Evolutionary conservation across 1,284 basidiomycete species (phyloP).

Genomic region (Austroboletus novae-zelandiae): DNA sequence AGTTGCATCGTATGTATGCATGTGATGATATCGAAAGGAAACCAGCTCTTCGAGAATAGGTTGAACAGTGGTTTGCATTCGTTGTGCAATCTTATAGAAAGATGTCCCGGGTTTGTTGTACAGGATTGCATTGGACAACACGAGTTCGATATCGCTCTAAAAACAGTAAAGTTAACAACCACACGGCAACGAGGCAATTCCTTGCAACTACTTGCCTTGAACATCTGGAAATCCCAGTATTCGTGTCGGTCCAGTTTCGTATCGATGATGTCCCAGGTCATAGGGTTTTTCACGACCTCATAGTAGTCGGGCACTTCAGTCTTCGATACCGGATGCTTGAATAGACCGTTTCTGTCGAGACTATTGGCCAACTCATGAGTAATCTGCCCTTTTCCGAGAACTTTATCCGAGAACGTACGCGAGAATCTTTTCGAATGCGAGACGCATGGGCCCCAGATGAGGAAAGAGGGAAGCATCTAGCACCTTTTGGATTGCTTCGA

Average conservation of each 20-base stretch:
- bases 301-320: slow-evolving; percentile 90
- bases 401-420: slow-evolving; percentile 45
- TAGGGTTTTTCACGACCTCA: slow-evolving; percentile 82
- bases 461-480: slow-evolving; percentile 68
- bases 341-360: slow-evolving; percentile 71
- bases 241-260: slow-evolving; percentile 73
- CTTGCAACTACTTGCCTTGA: slow-evolving; percentile 55
- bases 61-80: slow-evolving; percentile 60
- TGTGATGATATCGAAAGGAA: slow-evolving; percentile 18
- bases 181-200: neutral
- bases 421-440: slow-evolving; percentile 68
- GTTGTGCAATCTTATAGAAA: slow-evolving; percentile 71
- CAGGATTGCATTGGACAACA: slow-evolving; percentile 81
- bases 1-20: neutral
- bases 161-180: neutral
- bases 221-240: slow-evolving; percentile 75
- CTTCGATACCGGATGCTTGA: slow-evolving; percentile 79
- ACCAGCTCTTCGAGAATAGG: slow-evolving; percentile 64
- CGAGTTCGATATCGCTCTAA: slow-evolving; percentile 82
- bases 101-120: slow-evolving; percentile 82
- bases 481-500: slow-evolving; percentile 67
- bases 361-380: slow-evolving; percentile 39
- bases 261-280: slow-evolving; percentile 87
- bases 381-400: neutral
- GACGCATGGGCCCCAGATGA: slow-evolving; percentile 59